Evolutionary conservation across 2,329 filamentous ascomycete genomes (phyloP), one percentile per base, ranked within the genome.

Genomic region (Thielaviopsis ethacetica): DNA sequence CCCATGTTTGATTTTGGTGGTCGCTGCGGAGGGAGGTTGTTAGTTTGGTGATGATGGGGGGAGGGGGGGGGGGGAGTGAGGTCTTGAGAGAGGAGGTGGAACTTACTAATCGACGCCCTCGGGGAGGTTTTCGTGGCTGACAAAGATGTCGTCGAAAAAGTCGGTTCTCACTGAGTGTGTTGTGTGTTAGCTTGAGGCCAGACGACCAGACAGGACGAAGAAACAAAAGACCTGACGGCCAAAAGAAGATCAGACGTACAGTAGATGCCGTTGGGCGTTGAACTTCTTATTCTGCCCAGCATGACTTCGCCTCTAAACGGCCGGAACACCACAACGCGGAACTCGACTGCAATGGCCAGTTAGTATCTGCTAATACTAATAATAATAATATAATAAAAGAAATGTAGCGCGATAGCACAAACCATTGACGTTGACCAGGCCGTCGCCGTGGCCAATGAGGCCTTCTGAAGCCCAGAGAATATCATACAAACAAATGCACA

Each of bases 281-380:
- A 84, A 63, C 82, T 84, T 63, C 84, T 84, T 70, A 98, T 96
- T 63, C 83, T 85, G 17, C 88, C 93, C 52, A 88, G 77, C 66
- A 98, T 79, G 61, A 96, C 88, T 69, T 98, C 93, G 54, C 89
- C 88, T 68, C 95, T 95, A 75, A 96, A 97, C 0, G 93, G 93
- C 24, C 93, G 84, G 70, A 97, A 98, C 30, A 98, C 90, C 19
- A 96, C 78, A 67, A 98, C 77, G 22, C 90, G 86, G 67, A 97
- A 98, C 69, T 95, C 90, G 55, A 95, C 91, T 93, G 63, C 15
- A 6, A 13, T 17, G 5, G 9, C 24, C 50, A n/a, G 56, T 34
- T 15, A 27, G 21, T 30, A 2, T 21, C 38, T 27, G 24, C 24
- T 26, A 26, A 26, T 26, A 26, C n/a, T n/a, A n/a, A n/a, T n/a